Base-by-base conservation (phyloP, 768 basidiomycete species). In the Multifurca ochricompacta region DNA sequence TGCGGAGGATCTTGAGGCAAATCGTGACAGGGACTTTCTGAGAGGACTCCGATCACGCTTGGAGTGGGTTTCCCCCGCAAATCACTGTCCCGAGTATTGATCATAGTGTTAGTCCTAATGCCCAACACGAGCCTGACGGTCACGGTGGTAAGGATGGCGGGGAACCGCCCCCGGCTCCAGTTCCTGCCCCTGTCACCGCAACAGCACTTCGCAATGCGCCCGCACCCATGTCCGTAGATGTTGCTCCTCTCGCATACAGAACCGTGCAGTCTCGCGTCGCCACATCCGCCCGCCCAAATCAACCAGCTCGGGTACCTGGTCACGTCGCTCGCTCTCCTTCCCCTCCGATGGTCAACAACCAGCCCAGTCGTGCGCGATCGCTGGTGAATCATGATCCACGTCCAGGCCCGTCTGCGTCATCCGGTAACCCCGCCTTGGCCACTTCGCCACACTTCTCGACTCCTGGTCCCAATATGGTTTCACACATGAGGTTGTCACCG, bases 1-100 rank as follows among this genome's bases (percentile, higher is more conserved):
- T 51, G 79, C 80, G 6, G 80, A 80, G 27, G 87, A 90, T 42
- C 76, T 82, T 23, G 82, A 92, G 39, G 71, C 59, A 3, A 62
- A 75, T 19, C 83, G 81, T 48, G 76, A 78, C 27, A 65, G 66
- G 1, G 71, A 82, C 50, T 91, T 96, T 64, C 70, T 80, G 9
- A 73, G 75, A 39, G 74, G 78, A 23, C 72, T 95, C 18, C 75
- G 77, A 43, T 63, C 67, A 36, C 78, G 89, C 51, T 68, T 92
- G 65, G 82, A 88, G 92, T 89, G 34, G 4, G 60, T 42, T 16
- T 30, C 18, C 50, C 14, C 10, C 39, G 23, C 32, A 6, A 14
- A 5, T 18, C 23, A 23, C 13, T n/a, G 3, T 30, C 21, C 35
- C 13, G 19, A 14, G 35, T 46, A 6, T 51, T 49, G 40, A 51